Base-by-base conservation (phyloP, 352 stramenopile species). In the Thraustotheca clavata region DNA sequence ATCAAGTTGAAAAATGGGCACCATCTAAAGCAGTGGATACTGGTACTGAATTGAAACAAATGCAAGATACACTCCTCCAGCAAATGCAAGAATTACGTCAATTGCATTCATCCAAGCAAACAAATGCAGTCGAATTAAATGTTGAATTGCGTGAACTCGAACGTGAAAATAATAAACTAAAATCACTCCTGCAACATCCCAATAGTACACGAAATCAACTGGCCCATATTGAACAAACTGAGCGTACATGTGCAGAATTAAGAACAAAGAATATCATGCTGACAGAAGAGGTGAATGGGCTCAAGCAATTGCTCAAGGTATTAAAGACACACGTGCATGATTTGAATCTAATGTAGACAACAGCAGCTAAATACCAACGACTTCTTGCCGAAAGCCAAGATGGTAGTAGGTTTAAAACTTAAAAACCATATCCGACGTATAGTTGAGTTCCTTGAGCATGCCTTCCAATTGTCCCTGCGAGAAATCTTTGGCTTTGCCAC, bases 401-500 rank as follows among this genome's bases (percentile, higher is more conserved):
- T 24, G 12, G 31, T 60, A 38, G 43, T n/a, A 40, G 18, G 22
- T 41, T 60, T 87, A 93, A 49, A 88, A 91, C 77, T 91, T 91
- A 75, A 91, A 90, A 38, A 91, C 84, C 62, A 89, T 83, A 49
- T 67, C 87, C 43, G 69, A 79, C 55, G 79, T 83, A 75, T 91
- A 93, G 50, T 88, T 73, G 33, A 90, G 73, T 11, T 87, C 76
- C 71, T 96, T 95, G 33, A 96, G 75, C 55, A 93, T 55, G 29
- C 88, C 88, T 52, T 88, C 78, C 34, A 96, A 69, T 54, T 91
- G 77, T 52, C 88, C 88, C 72, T 96, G 88, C 38, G 73, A 80
- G 47, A 70, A 87, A 74, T 96, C 86, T 73, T 88, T 84, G 32
- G 80, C 81, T 73, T 94, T 94, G 71, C 90, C 75, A 50, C 88